Percentiles rank a stretch among this genome's conserved stretches.
Evolutionary conservation across 495 filamentous ascomycete genomes (phyloP).

Genomic region (Tuber borchii): DNA sequence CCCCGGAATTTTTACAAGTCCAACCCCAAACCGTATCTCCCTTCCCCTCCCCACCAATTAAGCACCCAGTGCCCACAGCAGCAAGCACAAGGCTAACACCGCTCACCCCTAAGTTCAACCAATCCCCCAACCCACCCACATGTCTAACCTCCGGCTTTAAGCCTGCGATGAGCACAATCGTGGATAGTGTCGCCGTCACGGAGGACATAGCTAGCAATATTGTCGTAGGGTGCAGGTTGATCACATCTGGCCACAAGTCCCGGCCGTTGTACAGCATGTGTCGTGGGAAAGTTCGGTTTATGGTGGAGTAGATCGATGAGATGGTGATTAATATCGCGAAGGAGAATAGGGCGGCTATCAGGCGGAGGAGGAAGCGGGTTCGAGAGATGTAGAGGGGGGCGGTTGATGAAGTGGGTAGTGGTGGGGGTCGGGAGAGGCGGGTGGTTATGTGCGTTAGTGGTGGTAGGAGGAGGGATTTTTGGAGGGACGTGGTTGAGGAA

Average conservation of each 20-base stretch:
- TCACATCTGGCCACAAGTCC: conserved; percentile 26
- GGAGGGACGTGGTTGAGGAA: neutral
- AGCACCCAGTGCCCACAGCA: conserved; percentile 17
- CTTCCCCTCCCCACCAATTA: conserved; percentile 20
- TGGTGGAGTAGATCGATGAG: conserved; percentile 24
- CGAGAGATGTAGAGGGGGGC: conserved; percentile 28
- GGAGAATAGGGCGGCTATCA: conserved; percentile 26
- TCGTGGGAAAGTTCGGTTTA: conserved; percentile 21
- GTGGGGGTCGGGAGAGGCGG: conserved; percentile 14
- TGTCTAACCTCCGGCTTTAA: conserved; percentile 25
- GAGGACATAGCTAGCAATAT: conserved; percentile 24
- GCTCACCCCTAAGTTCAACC: conserved; percentile 23
- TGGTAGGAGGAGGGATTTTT: neutral
- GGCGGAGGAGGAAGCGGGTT: conserved; percentile 29
- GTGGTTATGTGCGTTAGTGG: conserved; percentile 8
- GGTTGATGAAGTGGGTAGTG: conserved; percentile 22
- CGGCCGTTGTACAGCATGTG: conserved; percentile 17
- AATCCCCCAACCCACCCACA: conserved; percentile 26
- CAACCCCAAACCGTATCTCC: conserved; percentile 24
- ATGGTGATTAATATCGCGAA: conserved; percentile 25
- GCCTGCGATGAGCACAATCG: conserved; percentile 25
- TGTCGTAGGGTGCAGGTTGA: conserved; percentile 28
- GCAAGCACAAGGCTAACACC: conserved; percentile 19
- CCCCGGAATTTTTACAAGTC: conserved; percentile 23
- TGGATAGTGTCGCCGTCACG: conserved; percentile 26